A percentile compares a stretch with the other conserved stretches of the same genome.
Conservation (phyloP, 108 stramenopile species). For the Skeletonema tropicum region DNA sequence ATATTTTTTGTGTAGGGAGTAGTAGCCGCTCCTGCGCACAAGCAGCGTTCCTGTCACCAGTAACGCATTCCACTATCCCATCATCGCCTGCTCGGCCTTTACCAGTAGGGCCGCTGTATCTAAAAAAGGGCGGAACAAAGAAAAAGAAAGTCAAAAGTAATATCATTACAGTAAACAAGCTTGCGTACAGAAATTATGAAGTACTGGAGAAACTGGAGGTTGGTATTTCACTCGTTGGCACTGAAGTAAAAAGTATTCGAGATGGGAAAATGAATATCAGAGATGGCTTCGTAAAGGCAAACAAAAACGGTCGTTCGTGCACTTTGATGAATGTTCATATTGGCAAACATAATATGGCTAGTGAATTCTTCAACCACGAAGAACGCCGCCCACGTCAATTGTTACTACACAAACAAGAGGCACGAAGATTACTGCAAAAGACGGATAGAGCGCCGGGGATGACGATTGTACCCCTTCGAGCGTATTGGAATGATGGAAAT, state of each 20-base stretch:
- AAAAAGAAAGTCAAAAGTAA: conserved; percentile 49
- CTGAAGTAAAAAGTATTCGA: conserved; percentile 83
- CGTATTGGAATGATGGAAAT: conserved; percentile 87
- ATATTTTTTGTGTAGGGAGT: background rate
- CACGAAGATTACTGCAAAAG: conserved; percentile 43
- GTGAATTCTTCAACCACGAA: conserved; percentile 85
- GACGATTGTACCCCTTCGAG: conserved; percentile 65
- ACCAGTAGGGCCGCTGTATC: conserved; percentile 11
- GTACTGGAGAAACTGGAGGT: conserved; percentile 82
- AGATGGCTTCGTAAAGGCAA: conserved; percentile 70
- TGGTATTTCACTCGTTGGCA: conserved; percentile 75
- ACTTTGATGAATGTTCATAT: conserved; percentile 82
- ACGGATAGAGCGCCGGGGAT: conserved; percentile 45
- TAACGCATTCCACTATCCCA: background rate
- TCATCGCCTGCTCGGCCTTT: background rate
- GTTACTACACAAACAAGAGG: conserved; percentile 67
- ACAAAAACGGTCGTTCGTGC: conserved; percentile 64
- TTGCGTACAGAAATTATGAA: conserved; percentile 60
- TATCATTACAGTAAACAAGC: conserved; percentile 44
- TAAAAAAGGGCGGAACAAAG: conserved; percentile 48
- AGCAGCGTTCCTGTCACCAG: background rate
- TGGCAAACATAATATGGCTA: conserved; percentile 70
- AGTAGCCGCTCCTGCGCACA: background rate
- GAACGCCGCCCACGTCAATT: conserved; percentile 64
- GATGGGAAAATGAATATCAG: conserved; percentile 88